Base-by-base conservation (phyloP, 2,329 filamentous ascomycete species). In the Paracoccidioides lutzii region DNA sequence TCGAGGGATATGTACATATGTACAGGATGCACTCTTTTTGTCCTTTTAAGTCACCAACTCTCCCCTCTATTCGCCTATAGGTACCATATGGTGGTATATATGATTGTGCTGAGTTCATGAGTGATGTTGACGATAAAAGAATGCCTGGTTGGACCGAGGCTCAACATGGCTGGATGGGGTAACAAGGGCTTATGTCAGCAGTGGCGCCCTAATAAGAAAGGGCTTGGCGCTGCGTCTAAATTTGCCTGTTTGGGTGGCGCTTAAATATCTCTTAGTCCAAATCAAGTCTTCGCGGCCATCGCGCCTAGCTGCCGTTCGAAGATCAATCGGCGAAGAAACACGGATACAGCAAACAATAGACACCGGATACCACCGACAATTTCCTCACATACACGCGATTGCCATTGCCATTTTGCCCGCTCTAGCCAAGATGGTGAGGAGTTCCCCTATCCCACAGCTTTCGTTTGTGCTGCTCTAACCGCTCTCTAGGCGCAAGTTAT, bases 401-500 rank as follows among this genome's bases (percentile, higher is more conserved):
- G 49, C 12, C 37, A 52, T 32, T 42, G 44, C 30, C 52, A 33
- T 40, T 56, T 42, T 48, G 35, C 32, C 10, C 32, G 30, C 38
- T 1, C 1, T 22, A 33, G 51, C 53, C 57, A 53, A 61, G 32
- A 60, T 59, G 59, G 59, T 61, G 22, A 37, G 57, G 55, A 50
- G 6, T 28, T 28, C 50, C 49, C 8, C 40, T 57, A 32, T 53
- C 54, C 54, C 38, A 48, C 54, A 42, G 33, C 46, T 43, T 57
- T n/a, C 57, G 35, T 28, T 46, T 6, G 33, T 37, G 33, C 15
- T 42, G 8, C 30, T 30, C 61, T 59, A 48, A 63, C 60, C 57
- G 38, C 60, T 62, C 14, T 52, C 8, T 68, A 85, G 83, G 80
- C 85, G 58, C 87, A 90, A 77, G 83, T 88, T 66, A 90, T 90